Conservation (phyloP, 1,139 yeast species). For the Magnusiomyces sp. region DNA sequence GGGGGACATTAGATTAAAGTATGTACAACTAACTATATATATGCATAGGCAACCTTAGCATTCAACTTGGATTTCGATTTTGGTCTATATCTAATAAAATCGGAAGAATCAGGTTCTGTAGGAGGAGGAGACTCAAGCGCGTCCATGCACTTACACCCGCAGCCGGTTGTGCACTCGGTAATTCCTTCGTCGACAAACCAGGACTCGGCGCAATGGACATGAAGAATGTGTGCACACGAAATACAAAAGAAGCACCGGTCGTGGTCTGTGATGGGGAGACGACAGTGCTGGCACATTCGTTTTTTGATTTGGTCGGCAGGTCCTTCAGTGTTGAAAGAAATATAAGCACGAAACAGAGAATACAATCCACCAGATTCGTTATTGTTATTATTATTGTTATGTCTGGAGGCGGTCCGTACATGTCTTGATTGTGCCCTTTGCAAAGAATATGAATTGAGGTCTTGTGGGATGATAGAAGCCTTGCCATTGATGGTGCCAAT, state of each 20-base stretch:
- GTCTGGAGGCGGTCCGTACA: not conserved
- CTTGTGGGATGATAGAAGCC: not conserved
- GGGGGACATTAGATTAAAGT: too few relatives aligned
- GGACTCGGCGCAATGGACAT: constrained; percentile 63
- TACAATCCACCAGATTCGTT: not conserved
- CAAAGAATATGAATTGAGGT: not conserved
- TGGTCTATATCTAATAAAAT: too few relatives aligned
- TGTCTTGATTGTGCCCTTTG: not conserved
- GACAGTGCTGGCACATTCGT: constrained; percentile 49
- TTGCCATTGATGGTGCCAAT: not conserved
- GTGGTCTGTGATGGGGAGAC: constrained; percentile 40
- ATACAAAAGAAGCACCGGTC: constrained; percentile 62
- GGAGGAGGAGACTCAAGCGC: too few relatives aligned
- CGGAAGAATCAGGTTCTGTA: too few relatives aligned
- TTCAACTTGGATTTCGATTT: too few relatives aligned
- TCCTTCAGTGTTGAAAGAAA: not conserved
- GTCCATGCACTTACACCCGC: constrained; percentile 69
- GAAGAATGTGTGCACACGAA: constrained; percentile 70
- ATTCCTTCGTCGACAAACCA: constrained; percentile 61
- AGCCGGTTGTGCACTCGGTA: constrained; percentile 78
- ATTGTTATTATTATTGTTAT: not conserved
- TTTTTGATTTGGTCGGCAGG: not conserved
- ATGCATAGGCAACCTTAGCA: too few relatives aligned
- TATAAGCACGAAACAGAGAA: not conserved
- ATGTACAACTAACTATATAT: too few relatives aligned